Evolutionary conservation across 371 early-diverging fungal species (phyloP), one percentile per base, ranked within the genome.

Genomic region (Choanephora cucurbitarum): DNA sequence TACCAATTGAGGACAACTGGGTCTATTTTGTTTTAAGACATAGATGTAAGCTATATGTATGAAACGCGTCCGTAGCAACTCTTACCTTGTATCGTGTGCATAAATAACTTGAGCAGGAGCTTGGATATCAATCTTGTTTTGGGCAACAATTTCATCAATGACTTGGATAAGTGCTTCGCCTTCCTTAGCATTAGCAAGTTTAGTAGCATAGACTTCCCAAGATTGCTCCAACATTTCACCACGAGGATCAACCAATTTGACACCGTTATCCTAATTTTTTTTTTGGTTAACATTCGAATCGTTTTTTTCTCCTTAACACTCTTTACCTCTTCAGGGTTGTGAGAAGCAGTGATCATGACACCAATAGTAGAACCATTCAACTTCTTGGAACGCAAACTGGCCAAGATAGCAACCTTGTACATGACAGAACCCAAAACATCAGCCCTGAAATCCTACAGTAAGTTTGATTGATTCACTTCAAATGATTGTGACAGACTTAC

Each of bases 311-410:
- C n/a, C n/a, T 37, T 2, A 37, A 37, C 37, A 3, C 37, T 11
- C 9, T 9, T 65, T 77, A 92, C 94, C 63, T 82, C 80, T 60
- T 83, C 95, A 51, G 96, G 94, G 76, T 99, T 99, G 80, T 99
- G 99, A 34, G 97, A 96, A 40, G 99, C 99, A 45, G 99, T 99
- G 57, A 99, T 86, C 98, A 99, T 98, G 41, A 96, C 88, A 60
- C 99, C 99, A 57, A 99, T 95, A 54, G 82, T 81, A 59, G 91
- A 84, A 42, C 97, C 95, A 51, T 85, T 76, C 49, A 93, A 80
- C 64, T 85, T 87, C 64, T 92, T 89, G 17, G 97, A 96, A 51
- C 99, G 88, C 45, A 99, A 78, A 21, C 87, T 86, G 15, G 98
- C 97, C 57, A 99, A 77, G 49, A 99, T 82, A 54, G 94, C 99